Conservation (phyloP, 2,329 filamentous ascomycete species). For the Colletotrichum sp. region DNA sequence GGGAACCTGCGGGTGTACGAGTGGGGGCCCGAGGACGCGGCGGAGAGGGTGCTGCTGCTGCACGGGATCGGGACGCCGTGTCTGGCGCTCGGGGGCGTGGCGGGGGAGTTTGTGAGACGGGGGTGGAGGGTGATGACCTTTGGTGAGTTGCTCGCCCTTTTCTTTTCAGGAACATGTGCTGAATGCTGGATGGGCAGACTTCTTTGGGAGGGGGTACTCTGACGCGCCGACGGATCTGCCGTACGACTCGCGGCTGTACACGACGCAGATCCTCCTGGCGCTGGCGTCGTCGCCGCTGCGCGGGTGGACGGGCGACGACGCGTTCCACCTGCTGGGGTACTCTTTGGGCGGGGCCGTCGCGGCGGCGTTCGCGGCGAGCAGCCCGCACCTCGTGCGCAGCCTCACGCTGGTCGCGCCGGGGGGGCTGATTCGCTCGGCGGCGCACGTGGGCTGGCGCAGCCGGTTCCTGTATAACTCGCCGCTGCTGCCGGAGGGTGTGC, state of each 20-base stretch:
- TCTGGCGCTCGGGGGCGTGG: constrained; percentile 70
- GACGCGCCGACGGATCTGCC: constrained; percentile 66
- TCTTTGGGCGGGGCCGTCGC: constrained; percentile 79
- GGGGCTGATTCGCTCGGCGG: constrained; percentile 67
- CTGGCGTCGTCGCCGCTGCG: constrained; percentile 66
- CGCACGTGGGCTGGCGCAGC: constrained; percentile 64
- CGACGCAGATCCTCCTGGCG: constrained; percentile 67
- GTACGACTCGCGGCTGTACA: constrained; percentile 70
- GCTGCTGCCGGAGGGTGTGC: constrained; percentile 64
- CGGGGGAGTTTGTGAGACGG: constrained; percentile 65
- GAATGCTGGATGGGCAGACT: constrained; percentile 51
- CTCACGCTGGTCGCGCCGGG: constrained; percentile 71
- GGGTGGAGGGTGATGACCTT: constrained; percentile 83
- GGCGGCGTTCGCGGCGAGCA: constrained; percentile 72
- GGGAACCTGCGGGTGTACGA: constrained; percentile 78
- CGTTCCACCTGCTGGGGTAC: constrained; percentile 79
- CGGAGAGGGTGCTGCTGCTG: constrained; percentile 75
- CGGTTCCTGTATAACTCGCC: constrained; percentile 67
- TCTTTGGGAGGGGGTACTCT: constrained; percentile 80
- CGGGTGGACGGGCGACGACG: constrained; percentile 55
- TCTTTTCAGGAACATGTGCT: neutral
- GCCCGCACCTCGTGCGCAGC: constrained; percentile 67
- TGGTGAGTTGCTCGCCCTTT: constrained; percentile 48
- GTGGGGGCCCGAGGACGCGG: constrained; percentile 71
- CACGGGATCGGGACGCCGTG: constrained; percentile 85